These are phyloP conservation scores for Brassica carinata DNA, from an alignment of 345 rosid species.

Conservation along the genomic window DNA sequence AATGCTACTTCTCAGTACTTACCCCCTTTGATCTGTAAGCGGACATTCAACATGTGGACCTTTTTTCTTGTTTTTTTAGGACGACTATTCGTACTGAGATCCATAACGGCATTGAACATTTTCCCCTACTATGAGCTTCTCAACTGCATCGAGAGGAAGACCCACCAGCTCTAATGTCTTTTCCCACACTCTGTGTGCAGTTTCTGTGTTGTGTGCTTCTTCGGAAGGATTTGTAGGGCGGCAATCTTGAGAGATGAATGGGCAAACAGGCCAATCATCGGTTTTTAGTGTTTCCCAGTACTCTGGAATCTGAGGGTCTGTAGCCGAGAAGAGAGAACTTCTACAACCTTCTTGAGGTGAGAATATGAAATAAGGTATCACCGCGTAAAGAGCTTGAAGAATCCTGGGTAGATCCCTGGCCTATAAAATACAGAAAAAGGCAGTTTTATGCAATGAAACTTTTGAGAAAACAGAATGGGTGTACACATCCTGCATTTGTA, in stretches of 20 bases:
- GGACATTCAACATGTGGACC: constrained; percentile 9
- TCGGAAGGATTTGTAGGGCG: constrained; percentile 89
- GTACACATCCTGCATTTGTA: constrained; percentile 7
- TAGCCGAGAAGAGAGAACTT: constrained; percentile 87
- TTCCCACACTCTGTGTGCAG: constrained; percentile 75
- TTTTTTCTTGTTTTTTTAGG: background rate
- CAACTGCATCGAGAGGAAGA: constrained; percentile 76
- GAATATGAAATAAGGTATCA: constrained; percentile 88
- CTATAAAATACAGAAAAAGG: constrained; percentile 43
- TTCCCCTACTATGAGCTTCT: constrained; percentile 76
- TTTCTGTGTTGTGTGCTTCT: constrained; percentile 81
- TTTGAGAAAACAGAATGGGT: constrained; percentile 19
- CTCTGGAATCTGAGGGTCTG: constrained; percentile 92
- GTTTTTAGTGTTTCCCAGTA: constrained; percentile 76
- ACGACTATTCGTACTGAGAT: constrained; percentile 32
- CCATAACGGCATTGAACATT: constrained; percentile 58
- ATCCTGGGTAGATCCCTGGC: constrained; percentile 90
- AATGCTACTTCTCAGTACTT: constrained; percentile 18
- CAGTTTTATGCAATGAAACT: background rate
- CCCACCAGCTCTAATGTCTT: constrained; percentile 87
- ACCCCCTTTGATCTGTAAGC: constrained; percentile 28
- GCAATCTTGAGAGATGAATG: constrained; percentile 90
- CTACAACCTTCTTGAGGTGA: constrained; percentile 91
- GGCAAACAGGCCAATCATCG: constrained; percentile 90
- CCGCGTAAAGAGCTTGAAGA: constrained; percentile 76